A percentile compares a stretch with the other conserved stretches of the same genome.
These are phyloP conservation scores for Fusarium nisikadoi DNA, from an alignment of 2,329 filamentous ascomycete species.

Conservation along the genomic window DNA sequence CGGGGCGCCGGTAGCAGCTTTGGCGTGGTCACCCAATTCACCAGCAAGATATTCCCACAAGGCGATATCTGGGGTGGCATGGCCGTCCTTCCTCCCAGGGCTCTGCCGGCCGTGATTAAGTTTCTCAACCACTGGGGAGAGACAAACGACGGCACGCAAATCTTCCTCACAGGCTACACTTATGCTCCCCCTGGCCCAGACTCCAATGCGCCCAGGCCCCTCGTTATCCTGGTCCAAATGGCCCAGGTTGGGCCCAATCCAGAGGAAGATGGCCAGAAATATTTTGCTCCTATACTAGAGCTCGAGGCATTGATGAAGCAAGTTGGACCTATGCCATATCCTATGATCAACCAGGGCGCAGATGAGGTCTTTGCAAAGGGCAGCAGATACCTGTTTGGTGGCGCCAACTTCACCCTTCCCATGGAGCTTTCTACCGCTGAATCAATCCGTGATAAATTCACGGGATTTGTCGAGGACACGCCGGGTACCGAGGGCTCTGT, in stretches of 20 bases:
- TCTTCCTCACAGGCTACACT: slow-evolving; percentile 28
- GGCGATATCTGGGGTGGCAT: slow-evolving; percentile 48
- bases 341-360: slow-evolving; percentile 51
- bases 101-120: slow-evolving; percentile 45
- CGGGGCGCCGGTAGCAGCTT: slow-evolving; percentile 56
- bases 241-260: slow-evolving; percentile 37
- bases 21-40: slow-evolving; percentile 56
- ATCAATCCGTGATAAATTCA: slow-evolving; percentile 30
- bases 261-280: slow-evolving; percentile 31
- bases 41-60: slow-evolving; percentile 47
- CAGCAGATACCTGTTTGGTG: slow-evolving; percentile 53
- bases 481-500: slow-evolving; percentile 24
- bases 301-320: slow-evolving; percentile 52
- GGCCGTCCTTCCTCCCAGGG: slow-evolving; percentile 41
- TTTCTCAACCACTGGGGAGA: slow-evolving; percentile 46
- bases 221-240: slow-evolving; percentile 29
- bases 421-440: slow-evolving; percentile 44
- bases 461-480: slow-evolving; percentile 24
- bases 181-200: slow-evolving; percentile 35
- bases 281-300: slow-evolving; percentile 52
- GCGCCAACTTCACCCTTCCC: slow-evolving; percentile 56
- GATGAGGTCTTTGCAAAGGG: slow-evolving; percentile 52
- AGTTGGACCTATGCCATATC: slow-evolving; percentile 54
- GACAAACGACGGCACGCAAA: slow-evolving; percentile 39
- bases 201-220: slow-evolving; percentile 32